Base-by-base conservation (phyloP, 164 flowering plant genomes). In the Liriodendron chinense region DNA sequence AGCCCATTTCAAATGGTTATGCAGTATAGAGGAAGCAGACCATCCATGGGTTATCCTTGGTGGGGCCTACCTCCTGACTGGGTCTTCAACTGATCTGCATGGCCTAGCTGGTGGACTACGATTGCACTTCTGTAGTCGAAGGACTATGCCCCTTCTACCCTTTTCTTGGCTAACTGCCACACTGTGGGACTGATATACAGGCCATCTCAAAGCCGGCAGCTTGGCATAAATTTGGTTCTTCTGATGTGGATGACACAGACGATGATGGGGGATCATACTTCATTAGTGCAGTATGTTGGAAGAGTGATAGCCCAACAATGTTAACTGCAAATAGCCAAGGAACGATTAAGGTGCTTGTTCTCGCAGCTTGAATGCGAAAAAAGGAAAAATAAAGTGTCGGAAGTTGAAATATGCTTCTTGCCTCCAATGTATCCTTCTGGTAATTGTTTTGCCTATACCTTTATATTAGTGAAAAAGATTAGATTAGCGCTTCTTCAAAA, bases 201-300 rank as follows among this genome's bases (percentile, higher is more conserved):
- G 99, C 94, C 21, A 94, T 96, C 69, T 85, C 97, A 14, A 93
- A 81, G 80, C 98, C 98, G 43, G 91, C 91, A 16, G 89, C 98
- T 24, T 86, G 88, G 90, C 98, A 96, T 81, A 86, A 84, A 76
- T 96, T 96, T 78, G 86, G 91, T 72, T 84, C 94, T 7, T 88
- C 93, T 0, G 93, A 91, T 61, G 22, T 84, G 74, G 91, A 91
- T 47, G 98, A 93, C 59, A 73, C 85, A 1, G 96, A 89, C 25
- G 91, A 89, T 28, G 98, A 90, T 75, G 88, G 85, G 7, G 94
- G 87, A 49, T 89, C 97, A 22, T 87, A 91, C 79, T 96, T 96
- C 82, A 93, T 92, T 59, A 94, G 98, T 73, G 96, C 98, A 14
- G 99, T 96, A 1, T 91, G 98, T 83, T 96, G 99, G 98, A 96